Conservation (phyloP, 2,329 filamentous ascomycete species). For the Cytospora chrysosperma region DNA sequence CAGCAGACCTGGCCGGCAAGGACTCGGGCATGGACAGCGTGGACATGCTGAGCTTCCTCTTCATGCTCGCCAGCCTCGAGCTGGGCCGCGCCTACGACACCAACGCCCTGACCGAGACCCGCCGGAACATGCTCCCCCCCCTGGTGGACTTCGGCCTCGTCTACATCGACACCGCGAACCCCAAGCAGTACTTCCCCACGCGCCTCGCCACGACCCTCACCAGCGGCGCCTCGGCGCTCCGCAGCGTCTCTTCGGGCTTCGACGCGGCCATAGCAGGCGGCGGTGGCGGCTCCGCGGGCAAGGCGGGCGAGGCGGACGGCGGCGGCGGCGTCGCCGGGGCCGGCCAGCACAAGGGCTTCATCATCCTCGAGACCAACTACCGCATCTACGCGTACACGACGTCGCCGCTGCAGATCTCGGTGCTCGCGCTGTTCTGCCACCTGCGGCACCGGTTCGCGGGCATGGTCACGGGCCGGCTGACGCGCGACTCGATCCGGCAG, state of each 20-base stretch:
- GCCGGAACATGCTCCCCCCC: slow-evolving; percentile 85
- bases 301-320: slow-evolving; percentile 63
- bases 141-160: slow-evolving; percentile 92
- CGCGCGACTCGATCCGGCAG: slow-evolving; percentile 80
- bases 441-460: slow-evolving; percentile 91
- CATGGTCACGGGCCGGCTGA: slow-evolving; percentile 88
- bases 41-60: slow-evolving; percentile 93
- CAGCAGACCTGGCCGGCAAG: slow-evolving; percentile 59
- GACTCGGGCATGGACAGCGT: slow-evolving; percentile 69
- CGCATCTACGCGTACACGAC: slow-evolving; percentile 95
- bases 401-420: slow-evolving; percentile 89
- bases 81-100: slow-evolving; percentile 90
- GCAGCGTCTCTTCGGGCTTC: slow-evolving; percentile 67
- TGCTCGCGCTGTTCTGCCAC: slow-evolving; percentile 84
- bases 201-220: slow-evolving; percentile 92
- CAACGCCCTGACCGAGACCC: slow-evolving; percentile 74
- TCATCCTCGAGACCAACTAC: slow-evolving; percentile 98
- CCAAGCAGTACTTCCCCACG: slow-evolving; percentile 78
- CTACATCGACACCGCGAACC: slow-evolving; percentile 62
- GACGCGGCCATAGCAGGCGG: slow-evolving; percentile 61
- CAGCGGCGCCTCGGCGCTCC: slow-evolving; percentile 66
- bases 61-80: slow-evolving; percentile 90
- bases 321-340: slow-evolving; percentile 37
- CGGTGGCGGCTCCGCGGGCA: slow-evolving; percentile 56
- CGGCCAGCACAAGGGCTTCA: slow-evolving; percentile 67